Evolutionary conservation across 2,329 filamentous ascomycete species (phyloP), one percentile per base, ranked within the genome.

Genomic region (Seiridium unicorne): DNA sequence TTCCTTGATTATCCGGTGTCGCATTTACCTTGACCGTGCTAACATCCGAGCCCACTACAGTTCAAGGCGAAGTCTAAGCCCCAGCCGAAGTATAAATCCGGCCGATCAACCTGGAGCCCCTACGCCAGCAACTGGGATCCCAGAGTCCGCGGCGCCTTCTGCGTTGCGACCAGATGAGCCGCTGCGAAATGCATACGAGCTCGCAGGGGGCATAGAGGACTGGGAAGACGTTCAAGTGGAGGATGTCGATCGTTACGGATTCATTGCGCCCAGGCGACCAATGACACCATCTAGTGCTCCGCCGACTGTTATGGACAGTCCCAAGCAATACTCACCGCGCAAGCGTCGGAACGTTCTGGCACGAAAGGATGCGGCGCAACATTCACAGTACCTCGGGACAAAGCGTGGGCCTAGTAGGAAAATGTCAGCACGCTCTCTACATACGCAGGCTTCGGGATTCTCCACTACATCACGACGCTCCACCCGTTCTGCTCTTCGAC

Each of bases 221-320:
- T 89, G 86, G 86, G 83, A 89, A 66, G 84, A 89, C 64, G 76
- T 90, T 2, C 76, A 86, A 57, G 84, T 81, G 38, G 78, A 76
- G 55, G 82, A 86, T 69, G 83, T 90, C 63, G 87, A 90, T 74
- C 82, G 87, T 68, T 90, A 89, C 69, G 87, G 87, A 62, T 90
- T 90, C 74, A 90, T 90, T 67, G 81, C 73, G 57, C 69, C 76
- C 48, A 78, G 77, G 13, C 77, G 76, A 42, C 76, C 76, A 13
- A 70, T 71, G 6, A 77, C 81, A 35, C 60, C 57, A n/a, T 51
- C 60, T 3, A 54, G 56, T 36, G 51, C 56, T 44, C 60, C 60
- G 6, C 26, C 75, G 77, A 38, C 70, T 76, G 32, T 75, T 72
- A 62, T 78, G 77, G 2, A 73, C 79, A 76, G 73, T 62, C 76